phyloP scores from a whole-genome alignment of 371 early-diverging fungal species.

The Actinomortierella wolfii region DNA sequence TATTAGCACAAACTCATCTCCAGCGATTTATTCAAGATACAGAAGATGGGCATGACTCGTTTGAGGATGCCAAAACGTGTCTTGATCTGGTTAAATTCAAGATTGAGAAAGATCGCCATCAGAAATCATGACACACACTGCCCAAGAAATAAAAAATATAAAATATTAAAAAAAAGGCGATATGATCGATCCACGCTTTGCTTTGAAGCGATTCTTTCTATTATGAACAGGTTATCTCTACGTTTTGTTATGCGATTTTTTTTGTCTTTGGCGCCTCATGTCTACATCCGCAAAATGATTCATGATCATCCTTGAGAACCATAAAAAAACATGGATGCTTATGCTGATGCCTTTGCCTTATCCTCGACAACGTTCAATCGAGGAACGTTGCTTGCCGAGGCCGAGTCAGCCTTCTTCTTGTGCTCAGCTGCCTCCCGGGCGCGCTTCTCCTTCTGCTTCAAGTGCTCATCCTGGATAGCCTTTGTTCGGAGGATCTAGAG shows the following conservation, averaged over 20 bases:
- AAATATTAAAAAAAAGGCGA: not conserved
- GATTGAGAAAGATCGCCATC: constrained; percentile 20
- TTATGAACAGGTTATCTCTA: no score
- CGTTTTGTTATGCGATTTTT: no score
- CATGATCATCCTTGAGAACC: no score
- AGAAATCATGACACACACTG: not conserved
- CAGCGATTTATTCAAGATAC: constrained; percentile 57
- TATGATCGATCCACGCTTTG: not conserved
- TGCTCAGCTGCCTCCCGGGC: constrained; percentile 48
- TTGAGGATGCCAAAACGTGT: constrained; percentile 62
- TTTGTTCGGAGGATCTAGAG: constrained; percentile 61
- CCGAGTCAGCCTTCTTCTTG: constrained; percentile 58
- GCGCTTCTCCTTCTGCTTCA: constrained; percentile 63
- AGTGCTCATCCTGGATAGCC: constrained; percentile 61
- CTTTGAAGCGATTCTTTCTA: no score
- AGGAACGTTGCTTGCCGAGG: constrained; percentile 62
- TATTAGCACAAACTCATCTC: constrained; percentile 25
- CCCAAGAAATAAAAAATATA: not conserved
- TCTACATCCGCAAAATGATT: no score
- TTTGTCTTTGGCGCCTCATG: no score
- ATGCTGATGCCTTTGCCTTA: constrained; percentile 42
- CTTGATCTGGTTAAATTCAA: constrained; percentile 50
- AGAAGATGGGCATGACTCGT: constrained; percentile 60
- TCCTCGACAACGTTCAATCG: constrained; percentile 62
- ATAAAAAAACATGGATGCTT: constrained; percentile 8